Percentiles rank a stretch among this genome's conserved stretches.
Evolutionary conservation across 1,284 basidiomycete genomes (phyloP).

Genomic region (Fomitopsis betulina): DNA sequence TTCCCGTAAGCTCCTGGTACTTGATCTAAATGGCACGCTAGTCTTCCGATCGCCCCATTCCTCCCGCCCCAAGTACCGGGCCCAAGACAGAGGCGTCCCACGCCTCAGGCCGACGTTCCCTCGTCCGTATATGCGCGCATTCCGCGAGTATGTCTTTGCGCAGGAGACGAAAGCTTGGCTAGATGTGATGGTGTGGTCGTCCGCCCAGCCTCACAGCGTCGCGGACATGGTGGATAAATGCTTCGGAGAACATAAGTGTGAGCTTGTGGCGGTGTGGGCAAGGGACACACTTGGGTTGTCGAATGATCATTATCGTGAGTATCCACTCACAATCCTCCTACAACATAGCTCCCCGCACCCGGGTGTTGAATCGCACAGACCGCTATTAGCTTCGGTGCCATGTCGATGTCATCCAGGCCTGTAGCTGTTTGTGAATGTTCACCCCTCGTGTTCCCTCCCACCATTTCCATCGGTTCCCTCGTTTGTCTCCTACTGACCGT

Average conservation of each 20-base stretch:
- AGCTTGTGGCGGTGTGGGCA: conserved; percentile 70
- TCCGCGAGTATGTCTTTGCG: conserved; percentile 62
- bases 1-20: conserved; percentile 65
- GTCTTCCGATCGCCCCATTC: conserved; percentile 54
- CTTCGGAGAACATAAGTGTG: conserved; percentile 41
- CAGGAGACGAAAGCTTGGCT: conserved; percentile 53
- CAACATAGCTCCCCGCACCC: neutral
- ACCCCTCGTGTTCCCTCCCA: neutral
- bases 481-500: neutral
- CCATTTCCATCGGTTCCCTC: neutral
- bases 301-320: conserved; percentile 57
- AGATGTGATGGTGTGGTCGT: conserved; percentile 86
- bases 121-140: conserved; percentile 67
- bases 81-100: conserved; percentile 14
- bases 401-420: neutral
- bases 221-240: conserved; percentile 60
- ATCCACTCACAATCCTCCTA: neutral
- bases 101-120: conserved; percentile 42
- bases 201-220: conserved; percentile 79
- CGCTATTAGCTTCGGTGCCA: neutral
- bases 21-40: conserved; percentile 83
- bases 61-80: conserved; percentile 17
- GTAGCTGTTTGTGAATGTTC: neutral
- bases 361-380: neutral
- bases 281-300: conserved; percentile 70